A percentile compares a stretch with the other conserved stretches of the same genome.
phyloP scores from a whole-genome alignment of 129 eudicot genomes.

The Chrysanthemum seticuspe region DNA sequence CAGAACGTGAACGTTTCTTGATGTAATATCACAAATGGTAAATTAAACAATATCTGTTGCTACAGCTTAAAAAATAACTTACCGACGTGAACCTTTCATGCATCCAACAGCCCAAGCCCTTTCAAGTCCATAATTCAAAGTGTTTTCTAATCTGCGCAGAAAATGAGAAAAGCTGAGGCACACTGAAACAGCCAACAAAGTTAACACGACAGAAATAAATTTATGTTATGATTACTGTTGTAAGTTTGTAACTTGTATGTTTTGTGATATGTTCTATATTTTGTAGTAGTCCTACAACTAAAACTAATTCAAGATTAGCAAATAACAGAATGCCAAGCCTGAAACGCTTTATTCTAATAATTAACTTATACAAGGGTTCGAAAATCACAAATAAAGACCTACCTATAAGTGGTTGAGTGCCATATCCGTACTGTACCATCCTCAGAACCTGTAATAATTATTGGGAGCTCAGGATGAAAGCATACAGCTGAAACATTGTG shows the following conservation, averaged over 20 bases:
- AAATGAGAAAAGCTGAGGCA: background rate
- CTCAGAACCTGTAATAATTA: slow-evolving; percentile 91
- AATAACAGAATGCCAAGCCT: slow-evolving; percentile 2
- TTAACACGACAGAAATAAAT: background rate
- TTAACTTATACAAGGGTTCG: slow-evolving; percentile 6
- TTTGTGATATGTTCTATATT: background rate
- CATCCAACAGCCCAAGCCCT: slow-evolving; percentile 90
- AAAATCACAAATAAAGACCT: slow-evolving; percentile 12
- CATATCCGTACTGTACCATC: slow-evolving; percentile 96
- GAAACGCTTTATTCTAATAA: slow-evolving; percentile 5
- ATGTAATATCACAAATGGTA: background rate
- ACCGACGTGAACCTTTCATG: slow-evolving; percentile 86
- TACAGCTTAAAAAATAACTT: slow-evolving; percentile 17
- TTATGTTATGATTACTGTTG: background rate
- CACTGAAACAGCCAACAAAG: background rate
- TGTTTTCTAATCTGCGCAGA: slow-evolving; percentile 76
- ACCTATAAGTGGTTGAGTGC: slow-evolving; percentile 90
- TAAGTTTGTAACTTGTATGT: slow-evolving; percentile 5
- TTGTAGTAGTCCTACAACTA: background rate
- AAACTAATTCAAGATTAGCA: background rate
- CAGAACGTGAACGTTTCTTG: background rate
- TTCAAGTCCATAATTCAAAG: slow-evolving; percentile 82
- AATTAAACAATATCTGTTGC: background rate
- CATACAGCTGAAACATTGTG: slow-evolving; percentile 89
- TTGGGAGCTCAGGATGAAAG: slow-evolving; percentile 87